Conservation (phyloP, 495 filamentous ascomycete genomes). For the Hypomontagnella submonticulosa region DNA sequence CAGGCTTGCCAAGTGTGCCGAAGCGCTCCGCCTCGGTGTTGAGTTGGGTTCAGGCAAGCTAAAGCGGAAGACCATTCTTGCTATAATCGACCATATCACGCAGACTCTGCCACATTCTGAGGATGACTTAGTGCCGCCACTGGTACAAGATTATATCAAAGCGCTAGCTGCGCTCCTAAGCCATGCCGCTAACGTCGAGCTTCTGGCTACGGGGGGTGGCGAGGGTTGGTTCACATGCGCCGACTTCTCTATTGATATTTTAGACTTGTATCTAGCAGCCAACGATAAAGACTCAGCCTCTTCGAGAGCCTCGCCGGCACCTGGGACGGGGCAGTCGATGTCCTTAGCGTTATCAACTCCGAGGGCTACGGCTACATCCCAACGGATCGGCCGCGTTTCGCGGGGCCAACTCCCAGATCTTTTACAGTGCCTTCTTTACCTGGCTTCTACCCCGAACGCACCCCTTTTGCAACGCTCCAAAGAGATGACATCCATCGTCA, state of each 20-base stretch:
- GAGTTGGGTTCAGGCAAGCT: slow-evolving; percentile 74
- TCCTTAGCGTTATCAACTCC: slow-evolving; percentile 46
- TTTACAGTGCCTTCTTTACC: slow-evolving; percentile 70
- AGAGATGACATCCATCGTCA: slow-evolving; percentile 65
- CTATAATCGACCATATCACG: slow-evolving; percentile 82
- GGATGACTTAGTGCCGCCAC: slow-evolving; percentile 73
- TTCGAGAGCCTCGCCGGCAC: slow-evolving; percentile 56
- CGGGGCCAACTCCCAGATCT: slow-evolving; percentile 61
- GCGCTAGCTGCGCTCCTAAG: slow-evolving; percentile 74
- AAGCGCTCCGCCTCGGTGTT: slow-evolving; percentile 75
- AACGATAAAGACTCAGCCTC: slow-evolving; percentile 49
- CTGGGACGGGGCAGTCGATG: slow-evolving; percentile 41
- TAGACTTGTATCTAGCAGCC: slow-evolving; percentile 56
- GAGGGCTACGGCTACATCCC: slow-evolving; percentile 45
- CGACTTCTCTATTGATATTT: slow-evolving; percentile 71
- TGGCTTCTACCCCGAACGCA: slow-evolving; percentile 76
- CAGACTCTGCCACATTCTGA: slow-evolving; percentile 74
- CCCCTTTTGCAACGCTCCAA: slow-evolving; percentile 70
- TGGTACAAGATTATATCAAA: slow-evolving; percentile 82
- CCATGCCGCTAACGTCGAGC: slow-evolving; percentile 80
- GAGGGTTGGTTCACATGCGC: slow-evolving; percentile 75
- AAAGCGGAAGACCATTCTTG: slow-evolving; percentile 77
- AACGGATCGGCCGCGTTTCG: slow-evolving; percentile 27
- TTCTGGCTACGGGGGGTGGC: slow-evolving; percentile 62
- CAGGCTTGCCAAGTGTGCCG: slow-evolving; percentile 76